Conservation (phyloP, 257 asterid species). For the Apocynum venetum region DNA sequence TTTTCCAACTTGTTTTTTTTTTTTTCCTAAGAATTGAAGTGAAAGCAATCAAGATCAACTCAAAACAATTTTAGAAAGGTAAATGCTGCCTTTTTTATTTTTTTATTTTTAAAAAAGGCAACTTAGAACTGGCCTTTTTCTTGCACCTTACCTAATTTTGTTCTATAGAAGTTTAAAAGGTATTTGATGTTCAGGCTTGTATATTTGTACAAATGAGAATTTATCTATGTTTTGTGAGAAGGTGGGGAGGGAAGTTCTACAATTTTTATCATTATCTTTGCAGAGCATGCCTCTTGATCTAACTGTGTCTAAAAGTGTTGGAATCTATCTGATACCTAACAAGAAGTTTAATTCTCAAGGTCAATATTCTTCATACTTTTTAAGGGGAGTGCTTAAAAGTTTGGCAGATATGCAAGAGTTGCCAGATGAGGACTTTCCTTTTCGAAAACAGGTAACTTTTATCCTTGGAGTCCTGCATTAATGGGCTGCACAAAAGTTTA, state of each 20-base stretch:
- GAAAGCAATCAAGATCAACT: no score
- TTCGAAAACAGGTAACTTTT: constrained; percentile 65
- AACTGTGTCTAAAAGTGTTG: not conserved
- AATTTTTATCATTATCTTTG: not conserved
- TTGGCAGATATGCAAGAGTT: constrained; percentile 74
- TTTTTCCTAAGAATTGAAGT: no score
- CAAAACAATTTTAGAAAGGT: no score
- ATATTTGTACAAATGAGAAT: not conserved
- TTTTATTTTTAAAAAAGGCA: no score
- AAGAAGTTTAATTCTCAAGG: constrained; percentile 39
- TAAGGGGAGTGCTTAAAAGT: constrained; percentile 53
- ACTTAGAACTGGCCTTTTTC: not conserved
- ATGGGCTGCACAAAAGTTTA: not conserved
- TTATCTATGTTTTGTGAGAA: not conserved
- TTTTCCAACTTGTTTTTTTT: no score
- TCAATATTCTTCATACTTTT: constrained; percentile 48
- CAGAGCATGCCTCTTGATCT: not conserved
- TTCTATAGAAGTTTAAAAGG: not conserved
- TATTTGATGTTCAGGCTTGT: not conserved
- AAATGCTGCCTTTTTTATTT: no score
- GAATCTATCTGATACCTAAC: not conserved
- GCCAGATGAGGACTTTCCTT: constrained; percentile 77
- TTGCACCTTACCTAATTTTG: not conserved
- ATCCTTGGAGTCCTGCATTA: not conserved
- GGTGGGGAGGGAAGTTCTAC: not conserved